Evolutionary conservation across 75 land plant genomes (phyloP), one percentile per base, ranked within the genome.

Genomic region (Larix kaempferi): DNA sequence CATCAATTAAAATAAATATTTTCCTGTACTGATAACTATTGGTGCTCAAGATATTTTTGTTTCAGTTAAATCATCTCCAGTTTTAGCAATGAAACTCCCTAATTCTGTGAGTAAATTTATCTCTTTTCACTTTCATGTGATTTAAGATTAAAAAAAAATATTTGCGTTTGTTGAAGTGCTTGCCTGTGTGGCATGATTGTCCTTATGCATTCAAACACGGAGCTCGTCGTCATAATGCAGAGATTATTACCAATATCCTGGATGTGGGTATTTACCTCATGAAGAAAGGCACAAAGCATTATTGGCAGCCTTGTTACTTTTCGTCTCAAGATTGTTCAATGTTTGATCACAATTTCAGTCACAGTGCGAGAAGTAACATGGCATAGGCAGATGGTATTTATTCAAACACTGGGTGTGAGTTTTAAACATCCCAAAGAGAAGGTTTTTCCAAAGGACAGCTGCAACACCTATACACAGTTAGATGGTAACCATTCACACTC

Each of bases 231-330:
- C 72, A 5, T 62, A 44, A 59, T 86, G 84, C 95, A 94, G 98
- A 92, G 89, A 74, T 80, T 94, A 57, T 89, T 92, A 59, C 89
- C 93, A 29, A 90, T 94, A 63, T 93, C n/a, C 98, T 21, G 92
- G 95, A 23, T 94, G 95, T 77, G 98, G 98, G 16, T 95, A 94
- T 77, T 88, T 94, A 59, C 98, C 98, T 8, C 98, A 92, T 22
- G 98, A 94, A 83, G 98, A 94, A 56, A 92, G 98, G 60, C 95
- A 95, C 1, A 85, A 84, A 71, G 95, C 95, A 58, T 81, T 94
- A 27, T 88, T 94, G 56, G 90, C 93, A 26, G 95, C 95, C n/a
- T 77, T 92, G 54, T 64, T 85, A 14, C 95, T 95, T 8, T 94
- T 92, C 78, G 83, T 93, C 74, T 84, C 85, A 12, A 85, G 84